A percentile compares a stretch with the other conserved stretches of the same genome.
Conservation (phyloP, 768 basidiomycete species). For the Infundibulicybe gibba region DNA sequence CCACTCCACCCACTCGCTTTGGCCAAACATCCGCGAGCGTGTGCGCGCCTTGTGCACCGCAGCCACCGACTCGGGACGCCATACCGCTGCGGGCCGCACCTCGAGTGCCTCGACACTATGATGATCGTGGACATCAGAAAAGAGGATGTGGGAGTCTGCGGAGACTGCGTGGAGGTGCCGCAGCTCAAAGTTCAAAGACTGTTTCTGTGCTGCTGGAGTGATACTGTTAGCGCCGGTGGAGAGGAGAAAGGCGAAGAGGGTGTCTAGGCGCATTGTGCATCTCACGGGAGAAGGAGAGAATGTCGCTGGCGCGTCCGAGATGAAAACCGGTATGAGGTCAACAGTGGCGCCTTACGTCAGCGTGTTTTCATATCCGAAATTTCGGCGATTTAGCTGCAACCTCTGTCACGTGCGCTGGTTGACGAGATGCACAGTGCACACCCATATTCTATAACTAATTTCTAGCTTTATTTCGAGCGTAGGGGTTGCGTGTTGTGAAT, state of each 20-base stretch:
- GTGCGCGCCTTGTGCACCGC: constrained; percentile 38
- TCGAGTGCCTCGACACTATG: constrained; percentile 5
- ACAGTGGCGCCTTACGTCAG: too few relatives aligned
- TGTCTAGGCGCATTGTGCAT: constrained; percentile 23
- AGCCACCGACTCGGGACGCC: constrained; percentile 44
- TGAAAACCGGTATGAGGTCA: too few relatives aligned
- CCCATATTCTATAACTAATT: too few relatives aligned
- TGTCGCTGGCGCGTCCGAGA: too few relatives aligned
- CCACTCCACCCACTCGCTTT: constrained; percentile 57
- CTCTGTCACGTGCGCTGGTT: too few relatives aligned
- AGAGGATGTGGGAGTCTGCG: constrained; percentile 43
- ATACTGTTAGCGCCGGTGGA: neutral
- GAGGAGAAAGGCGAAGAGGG: constrained; percentile 30
- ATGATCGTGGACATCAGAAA: constrained; percentile 40
- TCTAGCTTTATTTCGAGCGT: too few relatives aligned
- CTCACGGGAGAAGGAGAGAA: too few relatives aligned
- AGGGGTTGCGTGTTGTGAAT: too few relatives aligned
- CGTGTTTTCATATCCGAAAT: too few relatives aligned
- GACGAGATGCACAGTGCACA: too few relatives aligned
- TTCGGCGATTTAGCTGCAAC: too few relatives aligned
- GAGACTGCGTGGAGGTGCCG: constrained; percentile 62
- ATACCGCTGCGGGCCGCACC: constrained; percentile 33
- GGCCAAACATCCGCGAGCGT: constrained; percentile 41
- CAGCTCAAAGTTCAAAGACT: constrained; percentile 48
- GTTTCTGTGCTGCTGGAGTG: constrained; percentile 6